Evolutionary conservation across 192 early-diverging fungal genomes (phyloP).

Genomic region (Mortierella alpina): DNA sequence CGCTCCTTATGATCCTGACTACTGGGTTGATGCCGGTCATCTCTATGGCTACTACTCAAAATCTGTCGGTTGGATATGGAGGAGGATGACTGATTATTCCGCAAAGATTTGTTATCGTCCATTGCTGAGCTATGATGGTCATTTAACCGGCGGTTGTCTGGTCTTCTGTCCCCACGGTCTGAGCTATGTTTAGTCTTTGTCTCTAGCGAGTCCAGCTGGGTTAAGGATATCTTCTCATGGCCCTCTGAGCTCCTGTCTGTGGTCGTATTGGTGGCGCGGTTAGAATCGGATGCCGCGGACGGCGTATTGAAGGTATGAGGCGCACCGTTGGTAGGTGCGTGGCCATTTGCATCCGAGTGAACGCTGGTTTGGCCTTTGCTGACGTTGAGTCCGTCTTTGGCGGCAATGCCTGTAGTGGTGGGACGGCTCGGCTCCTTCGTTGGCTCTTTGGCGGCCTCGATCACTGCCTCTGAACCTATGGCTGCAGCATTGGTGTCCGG

Average conservation of each 20-base stretch:
- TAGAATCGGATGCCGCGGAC: too few relatives aligned
- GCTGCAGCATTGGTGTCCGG: not conserved
- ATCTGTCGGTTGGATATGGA: not conserved
- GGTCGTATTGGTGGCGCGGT: too few relatives aligned
- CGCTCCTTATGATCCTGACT: slow-evolving; percentile 5
- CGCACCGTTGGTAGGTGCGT: too few relatives aligned
- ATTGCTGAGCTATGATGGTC: not conserved
- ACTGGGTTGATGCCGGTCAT: not conserved
- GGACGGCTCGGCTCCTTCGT: not conserved
- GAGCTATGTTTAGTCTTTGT: slow-evolving; percentile 10
- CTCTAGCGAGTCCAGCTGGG: not conserved
- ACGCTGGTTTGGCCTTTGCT: not conserved
- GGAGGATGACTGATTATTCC: slow-evolving; percentile 10
- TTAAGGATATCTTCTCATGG: too few relatives aligned
- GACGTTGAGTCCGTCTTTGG: not conserved
- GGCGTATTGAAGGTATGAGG: too few relatives aligned
- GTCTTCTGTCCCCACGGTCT: not conserved
- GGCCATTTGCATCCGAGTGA: not conserved
- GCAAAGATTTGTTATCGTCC: not conserved
- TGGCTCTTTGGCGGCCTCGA: not conserved
- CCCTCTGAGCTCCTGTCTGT: too few relatives aligned
- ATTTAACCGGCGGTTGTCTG: slow-evolving; percentile 4
- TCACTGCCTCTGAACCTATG: not conserved
- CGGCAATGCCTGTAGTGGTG: not conserved
- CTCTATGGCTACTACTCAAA: slow-evolving; percentile 3